These are phyloP conservation scores for Singerocomus rubriflavus DNA, from an alignment of 1,284 basidiomycete species.

Conservation along the genomic window DNA sequence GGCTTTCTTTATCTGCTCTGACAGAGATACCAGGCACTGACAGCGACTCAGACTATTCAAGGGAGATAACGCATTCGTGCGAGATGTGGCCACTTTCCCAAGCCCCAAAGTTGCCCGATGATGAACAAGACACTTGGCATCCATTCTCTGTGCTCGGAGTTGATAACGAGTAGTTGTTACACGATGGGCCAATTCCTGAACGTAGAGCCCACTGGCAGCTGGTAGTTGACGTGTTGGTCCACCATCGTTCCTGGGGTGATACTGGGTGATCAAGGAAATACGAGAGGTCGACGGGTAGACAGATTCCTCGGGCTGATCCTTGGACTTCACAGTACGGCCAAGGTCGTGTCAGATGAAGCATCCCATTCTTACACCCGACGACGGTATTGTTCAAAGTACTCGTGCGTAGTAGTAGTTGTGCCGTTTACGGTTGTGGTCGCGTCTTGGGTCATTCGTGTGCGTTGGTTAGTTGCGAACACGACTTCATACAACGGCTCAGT, in stretches of 20 bases:
- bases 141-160: neutral
- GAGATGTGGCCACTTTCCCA: conserved; percentile 11
- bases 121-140: conserved; percentile 4
- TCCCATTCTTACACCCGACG: neutral
- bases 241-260: neutral
- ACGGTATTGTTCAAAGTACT: conserved; percentile 7
- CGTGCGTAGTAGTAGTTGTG: neutral
- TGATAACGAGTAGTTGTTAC: conserved; percentile 21
- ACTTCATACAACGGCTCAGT: neutral
- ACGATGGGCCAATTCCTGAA: conserved; percentile 5
- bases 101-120: conserved; percentile 1
- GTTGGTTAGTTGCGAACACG: neutral
- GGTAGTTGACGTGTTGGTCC: neutral
- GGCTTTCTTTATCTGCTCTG: neutral
- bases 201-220: conserved; percentile 4
- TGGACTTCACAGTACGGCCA: too few species aligned
- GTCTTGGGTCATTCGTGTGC: neutral
- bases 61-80: neutral
- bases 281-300: neutral
- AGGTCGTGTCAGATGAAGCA: too few species aligned
- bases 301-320: neutral
- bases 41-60: conserved; percentile 4
- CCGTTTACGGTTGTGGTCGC: neutral
- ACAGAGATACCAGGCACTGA: conserved; percentile 1
- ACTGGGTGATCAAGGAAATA: neutral